phyloP scores from a whole-genome alignment of 352 stramenopile genomes.

The Globisporangium radiosum region DNA sequence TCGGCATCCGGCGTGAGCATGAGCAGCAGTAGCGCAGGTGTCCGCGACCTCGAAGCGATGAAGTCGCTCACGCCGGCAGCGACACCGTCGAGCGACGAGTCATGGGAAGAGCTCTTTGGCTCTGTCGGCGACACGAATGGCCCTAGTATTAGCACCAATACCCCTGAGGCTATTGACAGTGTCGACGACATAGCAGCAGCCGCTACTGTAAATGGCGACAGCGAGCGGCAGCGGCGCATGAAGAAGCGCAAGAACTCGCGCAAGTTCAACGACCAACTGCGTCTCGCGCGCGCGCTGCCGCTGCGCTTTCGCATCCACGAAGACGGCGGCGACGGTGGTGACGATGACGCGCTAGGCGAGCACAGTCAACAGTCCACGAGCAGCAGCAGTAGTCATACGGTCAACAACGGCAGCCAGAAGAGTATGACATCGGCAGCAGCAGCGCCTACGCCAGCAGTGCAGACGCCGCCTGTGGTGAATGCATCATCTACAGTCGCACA shows the following conservation, averaged over 20 bases:
- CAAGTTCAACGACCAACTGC: slow-evolving; percentile 66
- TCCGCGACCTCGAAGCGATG: slow-evolving; percentile 56
- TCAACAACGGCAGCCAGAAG: not conserved
- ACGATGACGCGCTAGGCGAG: not conserved
- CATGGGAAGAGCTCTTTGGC: slow-evolving; percentile 70
- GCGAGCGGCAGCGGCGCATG: slow-evolving; percentile 34
- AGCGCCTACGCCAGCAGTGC: not conserved
- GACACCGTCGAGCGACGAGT: slow-evolving; percentile 27
- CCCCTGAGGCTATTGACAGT: not conserved
- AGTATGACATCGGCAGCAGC: not conserved
- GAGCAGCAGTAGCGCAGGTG: slow-evolving; percentile 9
- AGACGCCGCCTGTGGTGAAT: too few species aligned
- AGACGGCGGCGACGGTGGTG: slow-evolving; percentile 16
- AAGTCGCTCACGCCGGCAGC: slow-evolving; percentile 36
- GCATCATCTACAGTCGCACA: too few species aligned
- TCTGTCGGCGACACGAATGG: slow-evolving; percentile 4
- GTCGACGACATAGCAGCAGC: not conserved
- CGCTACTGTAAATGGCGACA: not conserved
- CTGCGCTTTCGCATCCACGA: slow-evolving; percentile 51
- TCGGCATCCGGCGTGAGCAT: slow-evolving; percentile 6
- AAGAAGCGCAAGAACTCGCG: slow-evolving; percentile 62
- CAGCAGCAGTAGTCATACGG: not conserved
- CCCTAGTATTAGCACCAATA: too few species aligned
- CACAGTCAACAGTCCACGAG: not conserved
- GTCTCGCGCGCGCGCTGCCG: slow-evolving; percentile 41